These are phyloP conservation scores for Trametes coccinea DNA, from an alignment of 768 basidiomycete genomes.

Conservation along the genomic window DNA sequence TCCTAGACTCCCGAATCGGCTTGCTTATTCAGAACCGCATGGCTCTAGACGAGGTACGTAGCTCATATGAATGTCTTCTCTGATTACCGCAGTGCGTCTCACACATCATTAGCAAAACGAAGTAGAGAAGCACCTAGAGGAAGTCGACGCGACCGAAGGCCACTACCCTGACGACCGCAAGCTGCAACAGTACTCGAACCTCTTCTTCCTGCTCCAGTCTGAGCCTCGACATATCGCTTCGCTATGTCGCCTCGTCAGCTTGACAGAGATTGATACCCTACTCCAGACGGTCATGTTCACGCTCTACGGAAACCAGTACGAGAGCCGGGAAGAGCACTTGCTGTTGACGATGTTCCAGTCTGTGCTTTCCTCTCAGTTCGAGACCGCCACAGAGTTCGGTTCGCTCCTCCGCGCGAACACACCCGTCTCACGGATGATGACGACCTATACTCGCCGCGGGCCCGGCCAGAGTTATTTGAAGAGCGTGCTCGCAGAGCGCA, in stretches of 20 bases:
- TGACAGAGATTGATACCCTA: slow-evolving; percentile 97
- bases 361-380: slow-evolving; percentile 97
- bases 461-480: slow-evolving; percentile 99
- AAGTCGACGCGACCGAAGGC: slow-evolving; percentile 90
- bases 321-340: slow-evolving; percentile 96
- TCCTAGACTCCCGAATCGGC: slow-evolving; percentile 96
- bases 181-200: slow-evolving; percentile 94
- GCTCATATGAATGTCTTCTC: background rate
- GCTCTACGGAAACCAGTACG: slow-evolving; percentile 90
- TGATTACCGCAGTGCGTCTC: slow-evolving; percentile 19
- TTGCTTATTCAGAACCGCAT: slow-evolving; percentile 98
- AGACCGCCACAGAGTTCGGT: slow-evolving; percentile 98
- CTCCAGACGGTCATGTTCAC: slow-evolving; percentile 99
- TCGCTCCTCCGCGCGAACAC: slow-evolving; percentile 98
- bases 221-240: slow-evolving; percentile 97
- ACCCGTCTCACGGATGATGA: slow-evolving; percentile 99
- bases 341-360: slow-evolving; percentile 99
- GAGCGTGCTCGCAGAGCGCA: slow-evolving; percentile 94
- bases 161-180: slow-evolving; percentile 94
- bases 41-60: slow-evolving; percentile 84
- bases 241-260: slow-evolving; percentile 92
- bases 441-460: slow-evolving; percentile 97
- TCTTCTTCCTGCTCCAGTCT: slow-evolving; percentile 97
- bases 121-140: slow-evolving; percentile 93
- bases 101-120: slow-evolving; percentile 72